These are phyloP conservation scores for Buddleja alternifolia DNA, from an alignment of 257 asterid species.

Conservation along the genomic window DNA sequence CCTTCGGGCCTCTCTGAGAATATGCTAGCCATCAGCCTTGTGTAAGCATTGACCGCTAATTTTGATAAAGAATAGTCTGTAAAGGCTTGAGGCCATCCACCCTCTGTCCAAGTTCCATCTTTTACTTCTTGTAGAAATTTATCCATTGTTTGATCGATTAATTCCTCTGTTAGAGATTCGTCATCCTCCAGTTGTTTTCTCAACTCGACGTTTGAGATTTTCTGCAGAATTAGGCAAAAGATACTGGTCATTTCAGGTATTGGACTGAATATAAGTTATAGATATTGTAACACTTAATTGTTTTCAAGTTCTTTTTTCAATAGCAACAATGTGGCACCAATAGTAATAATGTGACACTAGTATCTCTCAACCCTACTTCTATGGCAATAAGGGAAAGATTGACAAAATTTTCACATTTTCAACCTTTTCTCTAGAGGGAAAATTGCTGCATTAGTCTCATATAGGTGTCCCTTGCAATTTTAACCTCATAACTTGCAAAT, in stretches of 20 bases:
- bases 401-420: no score
- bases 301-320: no score
- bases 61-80: conserved; percentile 94
- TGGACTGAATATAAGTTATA: not conserved
- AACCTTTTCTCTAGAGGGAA: no score
- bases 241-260: conserved; percentile 1
- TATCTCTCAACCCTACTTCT: no score
- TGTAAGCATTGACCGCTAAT: conserved; percentile 71
- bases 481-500: no score
- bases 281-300: not conserved
- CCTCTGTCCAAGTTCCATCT: conserved; percentile 74
- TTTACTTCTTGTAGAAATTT: conserved; percentile 67
- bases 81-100: conserved; percentile 85
- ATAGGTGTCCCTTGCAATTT: no score
- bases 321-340: no score
- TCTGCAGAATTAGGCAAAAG: conserved; percentile 42
- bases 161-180: conserved; percentile 66
- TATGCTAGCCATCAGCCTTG: conserved; percentile 58
- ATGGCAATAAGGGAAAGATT: no score
- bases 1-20: conserved; percentile 60
- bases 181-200: conserved; percentile 66
- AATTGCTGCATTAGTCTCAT: no score
- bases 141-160: conserved; percentile 56
- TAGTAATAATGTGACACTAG: no score
- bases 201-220: conserved; percentile 63